Conservation (phyloP, 2,329 filamentous ascomycete genomes). For the Diaporthe aspalathi region DNA sequence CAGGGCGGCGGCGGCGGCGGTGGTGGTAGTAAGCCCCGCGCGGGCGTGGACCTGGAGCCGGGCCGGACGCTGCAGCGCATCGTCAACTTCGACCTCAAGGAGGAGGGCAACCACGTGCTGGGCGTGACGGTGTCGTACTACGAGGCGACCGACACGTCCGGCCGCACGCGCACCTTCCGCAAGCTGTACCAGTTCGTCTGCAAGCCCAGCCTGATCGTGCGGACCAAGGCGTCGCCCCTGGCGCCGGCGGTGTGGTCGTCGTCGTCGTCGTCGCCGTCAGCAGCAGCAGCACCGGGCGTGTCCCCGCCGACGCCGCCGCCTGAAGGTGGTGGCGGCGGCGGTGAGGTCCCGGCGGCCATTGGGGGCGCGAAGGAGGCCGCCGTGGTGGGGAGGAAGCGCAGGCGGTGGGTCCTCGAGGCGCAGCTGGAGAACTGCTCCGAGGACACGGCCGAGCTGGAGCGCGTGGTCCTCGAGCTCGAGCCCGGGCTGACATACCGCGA, state of each 20-base stretch:
- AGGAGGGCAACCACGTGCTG: constrained; percentile 93
- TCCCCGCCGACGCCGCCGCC: constrained; percentile 19
- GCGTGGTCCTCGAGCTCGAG: constrained; percentile 66
- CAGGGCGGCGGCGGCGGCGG: no score
- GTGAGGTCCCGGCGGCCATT: neutral
- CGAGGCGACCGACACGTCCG: constrained; percentile 79
- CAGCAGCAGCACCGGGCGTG: no score
- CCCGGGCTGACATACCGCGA: constrained; percentile 62
- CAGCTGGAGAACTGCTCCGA: constrained; percentile 97
- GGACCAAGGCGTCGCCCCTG: constrained; percentile 84
- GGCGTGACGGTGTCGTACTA: constrained; percentile 95
- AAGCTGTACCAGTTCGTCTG: constrained; percentile 98
- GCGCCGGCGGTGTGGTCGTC: constrained; percentile 44
- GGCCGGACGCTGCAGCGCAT: constrained; percentile 83
- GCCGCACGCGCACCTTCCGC: constrained; percentile 84
- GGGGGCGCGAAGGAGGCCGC: constrained; percentile 38
- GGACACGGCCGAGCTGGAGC: constrained; percentile 81
- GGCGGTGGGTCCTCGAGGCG: constrained; percentile 84
- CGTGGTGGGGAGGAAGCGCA: constrained; percentile 40
- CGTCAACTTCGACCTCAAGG: constrained; percentile 87
- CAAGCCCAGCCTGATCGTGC: constrained; percentile 87
- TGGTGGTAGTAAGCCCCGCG: constrained; percentile 18
- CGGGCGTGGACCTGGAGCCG: constrained; percentile 63
- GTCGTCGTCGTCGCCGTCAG: no score
- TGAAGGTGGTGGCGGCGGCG: constrained; percentile 46